phyloP scores from a whole-genome alignment of 306 rosid species.

The Quercus alba region DNA sequence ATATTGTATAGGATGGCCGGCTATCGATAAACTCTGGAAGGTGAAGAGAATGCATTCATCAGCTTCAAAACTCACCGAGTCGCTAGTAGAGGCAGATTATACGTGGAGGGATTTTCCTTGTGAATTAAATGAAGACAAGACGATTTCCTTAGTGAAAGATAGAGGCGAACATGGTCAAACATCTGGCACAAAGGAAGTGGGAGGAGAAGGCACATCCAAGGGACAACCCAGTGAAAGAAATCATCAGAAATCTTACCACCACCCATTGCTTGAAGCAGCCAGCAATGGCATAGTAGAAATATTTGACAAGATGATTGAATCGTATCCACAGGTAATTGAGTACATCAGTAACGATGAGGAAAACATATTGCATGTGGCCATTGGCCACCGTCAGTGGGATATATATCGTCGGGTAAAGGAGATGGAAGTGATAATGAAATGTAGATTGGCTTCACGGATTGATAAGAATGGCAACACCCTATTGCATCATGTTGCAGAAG shows the following conservation, averaged over 20 bases:
- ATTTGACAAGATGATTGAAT: slow-evolving; percentile 25
- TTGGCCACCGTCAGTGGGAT: slow-evolving; percentile 27
- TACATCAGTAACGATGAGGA: not conserved
- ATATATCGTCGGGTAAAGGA: slow-evolving; percentile 4
- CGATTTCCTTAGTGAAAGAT: not conserved
- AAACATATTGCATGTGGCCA: slow-evolving; percentile 24
- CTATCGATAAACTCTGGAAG: not conserved
- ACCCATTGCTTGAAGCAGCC: slow-evolving; percentile 48
- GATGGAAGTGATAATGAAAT: not conserved
- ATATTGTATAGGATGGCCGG: not conserved
- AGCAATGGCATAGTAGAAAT: slow-evolving; percentile 39
- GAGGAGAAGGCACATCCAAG: not conserved
- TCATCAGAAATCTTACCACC: not conserved
- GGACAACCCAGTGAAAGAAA: not conserved
- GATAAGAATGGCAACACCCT: slow-evolving; percentile 2
- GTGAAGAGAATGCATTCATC: not conserved
- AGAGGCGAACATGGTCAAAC: no score
- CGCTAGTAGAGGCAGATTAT: not conserved
- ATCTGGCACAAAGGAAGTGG: no score
- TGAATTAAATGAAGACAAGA: not conserved
- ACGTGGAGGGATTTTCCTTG: not conserved
- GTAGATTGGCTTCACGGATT: not conserved
- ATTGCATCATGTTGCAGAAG: slow-evolving; percentile 10
- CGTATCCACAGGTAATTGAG: slow-evolving; percentile 18
- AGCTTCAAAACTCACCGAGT: not conserved